Base-by-base conservation (phyloP, 805 yeast genomes). In the Metschnikowia kofuensis region DNA sequence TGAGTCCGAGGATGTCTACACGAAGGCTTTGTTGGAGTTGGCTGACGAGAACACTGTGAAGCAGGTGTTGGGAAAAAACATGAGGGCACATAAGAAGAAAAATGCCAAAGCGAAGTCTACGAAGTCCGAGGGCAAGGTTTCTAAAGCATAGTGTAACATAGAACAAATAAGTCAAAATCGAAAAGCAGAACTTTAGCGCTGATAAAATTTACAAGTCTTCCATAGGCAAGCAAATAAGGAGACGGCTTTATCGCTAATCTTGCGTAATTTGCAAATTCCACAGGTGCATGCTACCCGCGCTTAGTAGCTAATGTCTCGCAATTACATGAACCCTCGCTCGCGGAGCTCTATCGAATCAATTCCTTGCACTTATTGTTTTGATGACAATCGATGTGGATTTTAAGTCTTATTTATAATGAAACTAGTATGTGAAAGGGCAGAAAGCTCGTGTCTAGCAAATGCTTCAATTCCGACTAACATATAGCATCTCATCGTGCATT, bases 1-100 rank as follows among this genome's bases (percentile, higher is more conserved):
- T 4, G 54, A 56, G 38, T 27, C 46, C 14, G 61, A 58, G 12
- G 63, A 58, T 26, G 60, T 62, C 16, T 55, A 47, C 63, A 62
- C 64, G 51, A 80, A 79, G 63, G 89, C 89, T 38, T 80, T 91
- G 70, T 77, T 88, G 62, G 96, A 91, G 73, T 72, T 80, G 64
- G 87, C 90, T 57, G 85, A 86, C 48, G 85, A 84, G 58, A 90
- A 87, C 53, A 84, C 81, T 21, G 91, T 84, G 49, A 72, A 78
- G 38, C 75, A 79, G 58, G 72, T 86, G 51, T 76, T 87, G 64
- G 83, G 84, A 41, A 77, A 79, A 56, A 79, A 81, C 63, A 68
- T 76, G 51, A 45, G 41, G 30, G 43, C 46, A 32, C 45, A 49
- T 48, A 47, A 52, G 49, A 48, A 48, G 47, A 74, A 72, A 35